Evolutionary conservation across 2,329 filamentous ascomycete species (phyloP), one percentile per base, ranked within the genome.

Genomic region (Penicillium sp.): DNA sequence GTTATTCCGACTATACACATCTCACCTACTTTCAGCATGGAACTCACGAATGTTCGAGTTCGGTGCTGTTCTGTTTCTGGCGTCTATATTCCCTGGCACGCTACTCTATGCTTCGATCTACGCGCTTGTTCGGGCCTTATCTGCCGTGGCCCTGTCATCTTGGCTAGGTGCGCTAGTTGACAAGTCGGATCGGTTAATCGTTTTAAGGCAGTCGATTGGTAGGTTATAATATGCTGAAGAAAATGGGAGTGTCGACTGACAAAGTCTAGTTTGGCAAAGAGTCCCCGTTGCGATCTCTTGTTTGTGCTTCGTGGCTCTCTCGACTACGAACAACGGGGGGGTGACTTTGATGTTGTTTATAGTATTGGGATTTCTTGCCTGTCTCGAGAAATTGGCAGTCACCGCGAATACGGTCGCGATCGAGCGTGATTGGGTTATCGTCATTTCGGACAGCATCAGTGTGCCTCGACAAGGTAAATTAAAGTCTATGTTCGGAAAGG

Each of bases 91-190:
- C 61, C 81, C 81, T 0, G 73, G 77, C 0, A 89, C 86, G 0
- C 74, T 91, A 22, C 77, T 88, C 22, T 87, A 84, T 33, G 79
- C 86, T 53, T 89, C 87, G 0, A 73, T 87, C n/a, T 91, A 90
- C 65, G 88, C 88, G 0, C 72, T 90, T 6, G 75, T 80, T 5
- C 82, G 88, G 22, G 79, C 82, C 6, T 72, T 78, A 0, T 77
- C 84, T 0, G 85, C 85, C 0, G 81, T 87, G 4, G 26, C 85
- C 0, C 73, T 89, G 6, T 82, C 86, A 0, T 81, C 83, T 12
- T 75, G 75, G 44, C 69, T 90, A 6, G 88, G 88, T 1, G 65
- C 67, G 1, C 78, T 77, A 37, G 82, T 91, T 35, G 88, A 91
- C 67, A 70, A 58, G 0, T 77, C 75, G 5, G 68, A 83, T 54